Evolutionary conservation across 768 basidiomycete species (phyloP).

Genomic region (Mycena leptocephala): DNA sequence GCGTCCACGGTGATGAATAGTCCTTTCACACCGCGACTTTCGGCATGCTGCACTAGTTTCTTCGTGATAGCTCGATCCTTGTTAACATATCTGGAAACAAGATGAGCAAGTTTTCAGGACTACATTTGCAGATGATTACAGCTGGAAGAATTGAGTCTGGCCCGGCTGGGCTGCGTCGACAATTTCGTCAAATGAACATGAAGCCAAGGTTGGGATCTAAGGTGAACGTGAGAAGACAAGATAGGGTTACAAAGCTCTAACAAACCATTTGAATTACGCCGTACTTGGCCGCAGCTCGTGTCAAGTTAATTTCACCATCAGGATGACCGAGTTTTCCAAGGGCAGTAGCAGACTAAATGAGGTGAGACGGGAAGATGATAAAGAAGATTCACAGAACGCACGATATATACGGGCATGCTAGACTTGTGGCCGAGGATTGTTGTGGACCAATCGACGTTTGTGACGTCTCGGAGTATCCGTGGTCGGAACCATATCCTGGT

Average conservation of each 20-base stretch:
- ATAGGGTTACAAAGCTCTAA: neutral
- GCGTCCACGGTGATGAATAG: constrained; percentile 99
- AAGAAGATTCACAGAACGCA: constrained; percentile 48
- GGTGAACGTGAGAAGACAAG: neutral
- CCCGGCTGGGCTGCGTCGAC: constrained; percentile 86
- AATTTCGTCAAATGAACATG: constrained; percentile 97
- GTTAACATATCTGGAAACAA: constrained; percentile 84
- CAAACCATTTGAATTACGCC: constrained; percentile 69
- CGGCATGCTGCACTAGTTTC: constrained; percentile 92
- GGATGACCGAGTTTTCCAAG: constrained; percentile 88
- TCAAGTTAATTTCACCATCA: constrained; percentile 85
- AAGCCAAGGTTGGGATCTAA: constrained; percentile 95
- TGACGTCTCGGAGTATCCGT: constrained; percentile 87
- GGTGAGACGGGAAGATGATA: constrained; percentile 14
- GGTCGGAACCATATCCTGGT: constrained; percentile 93
- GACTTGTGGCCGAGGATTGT: constrained; percentile 84
- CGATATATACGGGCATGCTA: constrained; percentile 88
- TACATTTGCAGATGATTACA: constrained; percentile 61
- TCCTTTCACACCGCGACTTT: constrained; percentile 91
- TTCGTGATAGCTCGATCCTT: constrained; percentile 90
- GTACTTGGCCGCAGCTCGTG: constrained; percentile 80
- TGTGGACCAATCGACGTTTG: constrained; percentile 89
- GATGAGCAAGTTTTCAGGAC: neutral
- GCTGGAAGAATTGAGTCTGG: constrained; percentile 91
- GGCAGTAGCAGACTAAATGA: constrained; percentile 81